A percentile compares a stretch with the other conserved stretches of the same genome.
phyloP scores from a whole-genome alignment of 495 filamentous ascomycete species.

The Bryoglossum gracile region DNA sequence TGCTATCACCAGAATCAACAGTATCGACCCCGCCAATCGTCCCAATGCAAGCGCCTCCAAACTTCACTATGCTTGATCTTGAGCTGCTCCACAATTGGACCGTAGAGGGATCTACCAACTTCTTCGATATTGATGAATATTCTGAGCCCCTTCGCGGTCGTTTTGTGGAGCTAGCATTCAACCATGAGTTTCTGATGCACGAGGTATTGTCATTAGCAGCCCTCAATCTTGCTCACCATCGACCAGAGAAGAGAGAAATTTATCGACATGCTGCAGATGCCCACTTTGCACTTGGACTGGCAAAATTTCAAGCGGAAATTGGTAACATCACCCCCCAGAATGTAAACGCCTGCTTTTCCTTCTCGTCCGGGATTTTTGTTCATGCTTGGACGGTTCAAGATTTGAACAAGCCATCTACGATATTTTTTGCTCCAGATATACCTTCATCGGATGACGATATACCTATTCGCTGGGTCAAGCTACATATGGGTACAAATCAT shows the following conservation, averaged over 20 bases:
- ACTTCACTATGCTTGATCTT: constrained; percentile 38
- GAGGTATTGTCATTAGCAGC: constrained; percentile 45
- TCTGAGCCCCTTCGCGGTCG: constrained; percentile 33
- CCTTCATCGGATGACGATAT: background rate
- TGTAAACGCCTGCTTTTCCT: constrained; percentile 19
- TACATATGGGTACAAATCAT: constrained; percentile 13
- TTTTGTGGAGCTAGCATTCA: constrained; percentile 35
- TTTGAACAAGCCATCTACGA: constrained; percentile 8
- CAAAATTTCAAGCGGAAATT: constrained; percentile 19
- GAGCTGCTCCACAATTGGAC: constrained; percentile 43
- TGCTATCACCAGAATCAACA: no score
- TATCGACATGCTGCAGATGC: constrained; percentile 18
- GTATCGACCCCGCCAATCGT: no score
- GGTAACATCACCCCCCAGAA: constrained; percentile 12
- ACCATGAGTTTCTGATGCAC: constrained; percentile 29
- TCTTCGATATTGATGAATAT: constrained; percentile 38
- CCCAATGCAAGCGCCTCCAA: background rate
- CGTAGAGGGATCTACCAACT: constrained; percentile 33
- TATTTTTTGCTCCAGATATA: constrained; percentile 15
- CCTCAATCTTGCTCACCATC: constrained; percentile 37
- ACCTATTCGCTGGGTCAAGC: constrained; percentile 19
- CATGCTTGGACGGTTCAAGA: constrained; percentile 19
- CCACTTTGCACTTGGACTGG: constrained; percentile 9
- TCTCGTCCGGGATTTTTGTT: constrained; percentile 7
- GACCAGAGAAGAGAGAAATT: constrained; percentile 24